Evolutionary conservation across 768 basidiomycete species (phyloP), one percentile per base, ranked within the genome.

Genomic region (Kwoniella sp.): DNA sequence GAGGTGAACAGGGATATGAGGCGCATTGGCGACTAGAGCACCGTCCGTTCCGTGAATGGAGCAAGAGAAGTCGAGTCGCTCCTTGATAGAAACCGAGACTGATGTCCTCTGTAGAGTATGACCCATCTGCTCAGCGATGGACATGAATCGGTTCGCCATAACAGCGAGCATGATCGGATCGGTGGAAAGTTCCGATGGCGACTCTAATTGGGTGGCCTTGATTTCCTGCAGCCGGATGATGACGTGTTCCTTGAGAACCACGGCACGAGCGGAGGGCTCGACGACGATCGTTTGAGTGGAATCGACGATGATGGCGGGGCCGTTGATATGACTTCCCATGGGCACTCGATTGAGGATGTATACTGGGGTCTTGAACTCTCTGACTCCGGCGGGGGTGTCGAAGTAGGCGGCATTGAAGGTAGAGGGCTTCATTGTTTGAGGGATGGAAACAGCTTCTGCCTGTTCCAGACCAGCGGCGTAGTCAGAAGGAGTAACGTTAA

Each of bases 71-170:
- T 97, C 94, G 44, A 96, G 85, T 8, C 94, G 85, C 79, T 96
- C 95, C 80, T 95, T 95, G 84, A 95, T 96, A 73, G 96, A 95
- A 12, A 92, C 92, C 73, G 89, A 88, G 73, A 94, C 93, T 19
- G 92, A 88, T 0, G 92, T 94, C 79, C 94, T 90, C 78, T 90
- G 90, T 24, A 94, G 82, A 1, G 90, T 91, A 55, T 91, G 85
- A 12, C 92, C 93, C 93, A 95, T 96, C 22, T 74, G 72, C 77
- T 95, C 93, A 5, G 92, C 92, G n/a, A 97, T 91, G 69, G 90
- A 90, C 94, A 97, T 97, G 82, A 97, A 94, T 54, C 94, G 89
- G 74, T 96, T 94, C 8, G 91, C 90, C 71, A 96, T 96, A 52
- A 98, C 86, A 0, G 92, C 91, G 48, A 96, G 83, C 36, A 92